phyloP scores from a whole-genome alignment of 2,329 filamentous ascomycete species.

The Keithomyces neogunnii region DNA sequence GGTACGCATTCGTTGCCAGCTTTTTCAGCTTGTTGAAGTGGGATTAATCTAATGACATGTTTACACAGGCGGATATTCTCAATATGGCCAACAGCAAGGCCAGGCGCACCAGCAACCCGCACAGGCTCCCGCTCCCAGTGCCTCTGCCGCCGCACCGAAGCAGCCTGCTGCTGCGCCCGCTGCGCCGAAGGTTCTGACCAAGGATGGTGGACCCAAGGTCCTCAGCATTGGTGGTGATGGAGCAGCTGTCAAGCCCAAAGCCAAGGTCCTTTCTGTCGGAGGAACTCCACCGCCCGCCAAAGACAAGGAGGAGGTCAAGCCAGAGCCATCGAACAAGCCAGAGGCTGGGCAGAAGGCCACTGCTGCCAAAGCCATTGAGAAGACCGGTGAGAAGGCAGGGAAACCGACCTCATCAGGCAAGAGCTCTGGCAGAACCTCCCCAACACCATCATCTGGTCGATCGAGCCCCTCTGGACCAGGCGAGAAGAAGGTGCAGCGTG shows the following conservation, averaged over 20 bases:
- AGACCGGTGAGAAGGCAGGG: constrained; percentile 61
- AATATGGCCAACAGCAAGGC: constrained; percentile 41
- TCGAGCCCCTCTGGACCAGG: constrained; percentile 61
- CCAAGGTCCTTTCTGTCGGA: constrained; percentile 38
- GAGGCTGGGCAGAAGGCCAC: constrained; percentile 77
- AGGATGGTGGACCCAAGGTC: constrained; percentile 53
- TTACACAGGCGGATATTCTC: constrained; percentile 42
- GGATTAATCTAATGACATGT: neutral
- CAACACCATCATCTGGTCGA: constrained; percentile 73
- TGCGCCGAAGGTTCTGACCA: constrained; percentile 30
- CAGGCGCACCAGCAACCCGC: constrained; percentile 26
- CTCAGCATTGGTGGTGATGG: constrained; percentile 58
- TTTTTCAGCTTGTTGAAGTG: neutral
- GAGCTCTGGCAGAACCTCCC: constrained; percentile 63
- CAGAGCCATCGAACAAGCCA: constrained; percentile 39
- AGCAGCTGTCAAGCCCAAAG: constrained; percentile 44
- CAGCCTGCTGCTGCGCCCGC: constrained; percentile 35
- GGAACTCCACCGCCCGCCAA: constrained; percentile 25
- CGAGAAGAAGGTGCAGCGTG: constrained; percentile 48
- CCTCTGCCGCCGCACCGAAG: constrained; percentile 18
- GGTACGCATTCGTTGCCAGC: constrained; percentile 18
- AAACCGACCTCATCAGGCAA: constrained; percentile 32
- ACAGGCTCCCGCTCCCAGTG: constrained; percentile 39
- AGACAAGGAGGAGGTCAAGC: constrained; percentile 40
- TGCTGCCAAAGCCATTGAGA: constrained; percentile 84